Evolutionary conservation across 306 rosid genomes (phyloP), one percentile per base, ranked within the genome.

Genomic region (Quercus aquifolioides): DNA sequence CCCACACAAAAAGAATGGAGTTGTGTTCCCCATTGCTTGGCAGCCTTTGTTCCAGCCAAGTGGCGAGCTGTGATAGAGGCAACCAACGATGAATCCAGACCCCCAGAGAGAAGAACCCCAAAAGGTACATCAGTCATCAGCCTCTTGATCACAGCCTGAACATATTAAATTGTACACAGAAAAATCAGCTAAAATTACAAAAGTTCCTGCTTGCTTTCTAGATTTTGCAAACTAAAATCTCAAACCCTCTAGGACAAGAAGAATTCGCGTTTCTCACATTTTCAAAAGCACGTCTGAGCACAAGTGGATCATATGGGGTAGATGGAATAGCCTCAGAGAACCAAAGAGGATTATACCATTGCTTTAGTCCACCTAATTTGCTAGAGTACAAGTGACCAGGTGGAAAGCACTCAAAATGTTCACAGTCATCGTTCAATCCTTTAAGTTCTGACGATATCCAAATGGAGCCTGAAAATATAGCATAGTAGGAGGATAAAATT

Each of bases 121-220:
- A 96, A 96, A 54, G 99, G 99, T 76, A 93, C 99, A 89, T 96
- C 99, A 35, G 94, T 96, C 99, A 96, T 96, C 71, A 93, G 82
- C 88, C 99, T 88, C 73, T 96, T 96, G 85, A 89, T 88, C 59
- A 93, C 99, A 46, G 98, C 93, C 97, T 96, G 91, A 75, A 79
- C 14, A 35, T 59, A 70, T 76, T 30, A 62, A 75, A 80, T 57
- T 64, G 54, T 49, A 49, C 54, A 49, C 68, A 62, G 10, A 31
- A 46, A 43, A 13, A 62, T 84, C 49, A 77, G 83, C 19, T 46
- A 28, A 6, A 21, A 8, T 8, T n/a, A 14, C 4, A 46, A 54
- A 25, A 9, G 4, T 14, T 54, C 21, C 15, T 26, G 51, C 11
- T 31, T 26, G 38, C 23, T 17, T 21, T 58, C 58, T 23, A 11